Evolutionary conservation across 192 early-diverging fungal species (phyloP), one percentile per base, ranked within the genome.

Genomic region (Gonapodya sp.): DNA sequence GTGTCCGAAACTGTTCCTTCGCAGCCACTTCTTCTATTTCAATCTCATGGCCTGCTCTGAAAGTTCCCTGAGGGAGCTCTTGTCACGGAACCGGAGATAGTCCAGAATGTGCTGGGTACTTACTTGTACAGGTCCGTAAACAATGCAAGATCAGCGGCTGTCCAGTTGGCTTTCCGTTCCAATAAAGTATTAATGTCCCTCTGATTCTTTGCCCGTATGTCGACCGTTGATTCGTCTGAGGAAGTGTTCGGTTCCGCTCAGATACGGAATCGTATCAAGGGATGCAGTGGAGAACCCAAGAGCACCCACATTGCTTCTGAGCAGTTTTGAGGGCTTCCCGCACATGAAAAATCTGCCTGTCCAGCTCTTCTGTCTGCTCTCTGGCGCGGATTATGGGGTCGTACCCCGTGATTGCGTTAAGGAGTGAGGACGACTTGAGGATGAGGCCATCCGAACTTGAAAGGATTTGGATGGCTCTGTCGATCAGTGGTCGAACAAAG

Each of bases 91-190:
- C n/a, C n/a, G n/a, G n/a, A n/a, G n/a, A n/a, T n/a, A n/a, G n/a
- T n/a, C n/a, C n/a, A n/a, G n/a, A n/a, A 24, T 64, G 46, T 64
- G 8, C 46, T 24, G 24, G 24, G 24, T 16, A 64, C 46, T 8
- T 24, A 64, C 46, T 64, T 64, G 34, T 77, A 77, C 75, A 77
- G 75, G 8, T 77, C 75, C 18, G 75, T 77, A 33, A 77, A 77
- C 75, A 33, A 18, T 2, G 18, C 30, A 18, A 77, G 18, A 34
- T 77, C 75, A 33, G 18, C 2, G 8, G 18, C 18, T 14, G 18
- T 34, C 75, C 75, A 77, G 30, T 8, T 77, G 8, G 18, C 30
- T 8, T 34, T 18, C 75, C 75, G 75, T 77, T 77, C 30, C 30
- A 77, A 33, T 34, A 77, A 34, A 8, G 75, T 33, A 33, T 77